Evolutionary conservation across 1,284 basidiomycete genomes (phyloP).

Genomic region (Cryptococcus floricola): DNA sequence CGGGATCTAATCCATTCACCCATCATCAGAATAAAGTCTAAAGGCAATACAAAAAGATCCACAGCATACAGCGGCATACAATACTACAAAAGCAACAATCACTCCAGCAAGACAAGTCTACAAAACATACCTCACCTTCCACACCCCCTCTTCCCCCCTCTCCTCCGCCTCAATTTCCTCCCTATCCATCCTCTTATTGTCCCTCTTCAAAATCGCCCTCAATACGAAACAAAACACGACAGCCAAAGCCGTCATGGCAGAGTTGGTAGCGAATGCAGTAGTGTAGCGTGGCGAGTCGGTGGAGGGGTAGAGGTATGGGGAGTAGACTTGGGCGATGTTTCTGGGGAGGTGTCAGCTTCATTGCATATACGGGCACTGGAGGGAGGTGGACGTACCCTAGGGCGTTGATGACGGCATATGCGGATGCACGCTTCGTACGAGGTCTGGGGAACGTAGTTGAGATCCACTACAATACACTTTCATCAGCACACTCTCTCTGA

Average conservation of each 20-base stretch:
- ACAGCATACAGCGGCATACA: no score
- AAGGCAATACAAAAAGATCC: no score
- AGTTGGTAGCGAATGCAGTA: constrained; percentile 30
- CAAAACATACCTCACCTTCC: constrained; percentile 1
- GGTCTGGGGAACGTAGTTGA: constrained; percentile 35
- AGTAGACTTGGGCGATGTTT: constrained; percentile 35
- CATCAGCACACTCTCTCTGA: not conserved
- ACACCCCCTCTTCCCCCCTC: not conserved
- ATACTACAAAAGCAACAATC: no score
- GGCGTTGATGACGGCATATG: constrained; percentile 38
- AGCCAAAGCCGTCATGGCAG: constrained; percentile 24
- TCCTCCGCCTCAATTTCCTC: not conserved
- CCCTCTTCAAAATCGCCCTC: constrained; percentile 24
- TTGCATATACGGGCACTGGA: not conserved
- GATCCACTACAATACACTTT: constrained; percentile 22
- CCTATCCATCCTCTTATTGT: constrained; percentile 28
- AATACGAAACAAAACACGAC: constrained; percentile 25
- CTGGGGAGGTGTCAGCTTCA: not conserved
- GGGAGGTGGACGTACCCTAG: constrained; percentile 20
- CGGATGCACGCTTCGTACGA: constrained; percentile 33
- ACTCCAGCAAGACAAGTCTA: not conserved
- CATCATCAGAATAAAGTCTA: no score
- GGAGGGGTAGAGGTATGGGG: constrained; percentile 34
- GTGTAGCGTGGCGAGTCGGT: constrained; percentile 26
- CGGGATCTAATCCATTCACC: no score